Conservation (phyloP, 2,329 filamentous ascomycete species). For the Juglanconis juglandina region DNA sequence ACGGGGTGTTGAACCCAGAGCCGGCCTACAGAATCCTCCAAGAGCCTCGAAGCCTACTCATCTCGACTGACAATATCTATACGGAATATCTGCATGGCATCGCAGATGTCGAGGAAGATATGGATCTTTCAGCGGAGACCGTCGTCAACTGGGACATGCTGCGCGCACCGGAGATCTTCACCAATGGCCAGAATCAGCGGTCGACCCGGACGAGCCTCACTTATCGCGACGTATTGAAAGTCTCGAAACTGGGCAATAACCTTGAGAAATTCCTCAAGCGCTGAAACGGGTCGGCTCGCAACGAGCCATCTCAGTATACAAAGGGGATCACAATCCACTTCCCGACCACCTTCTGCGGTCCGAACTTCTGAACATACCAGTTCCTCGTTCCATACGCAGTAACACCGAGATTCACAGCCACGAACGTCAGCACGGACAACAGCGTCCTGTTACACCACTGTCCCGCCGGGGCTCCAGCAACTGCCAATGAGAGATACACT, state of each 20-base stretch:
- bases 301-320: slow-evolving; percentile 46
- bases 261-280: slow-evolving; percentile 50
- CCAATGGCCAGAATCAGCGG: slow-evolving; percentile 54
- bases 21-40: slow-evolving; percentile 66
- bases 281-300: slow-evolving; percentile 30
- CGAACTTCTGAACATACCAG: slow-evolving; percentile 80
- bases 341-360: slow-evolving; percentile 54
- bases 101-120: slow-evolving; percentile 62
- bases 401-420: slow-evolving; percentile 73
- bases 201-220: slow-evolving; percentile 69
- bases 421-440: slow-evolving; percentile 67
- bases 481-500: slow-evolving; percentile 75
- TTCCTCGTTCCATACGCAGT: slow-evolving; percentile 73
- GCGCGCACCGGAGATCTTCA: slow-evolving; percentile 43
- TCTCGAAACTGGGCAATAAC: slow-evolving; percentile 69
- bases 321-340: slow-evolving; percentile 77
- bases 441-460: slow-evolving; percentile 69
- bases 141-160: slow-evolving; percentile 73
- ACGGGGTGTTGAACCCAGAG: slow-evolving; percentile 52
- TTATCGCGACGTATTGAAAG: slow-evolving; percentile 81
- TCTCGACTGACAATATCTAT: slow-evolving; percentile 69
- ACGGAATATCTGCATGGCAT: slow-evolving; percentile 73
- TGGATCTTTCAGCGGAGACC: slow-evolving; percentile 56
- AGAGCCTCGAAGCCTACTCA: slow-evolving; percentile 76
- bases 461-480: slow-evolving; percentile 68